Evolutionary conservation across 768 basidiomycete species (phyloP), one percentile per base, ranked within the genome.

Genomic region (Cystobasidium onofrii): DNA sequence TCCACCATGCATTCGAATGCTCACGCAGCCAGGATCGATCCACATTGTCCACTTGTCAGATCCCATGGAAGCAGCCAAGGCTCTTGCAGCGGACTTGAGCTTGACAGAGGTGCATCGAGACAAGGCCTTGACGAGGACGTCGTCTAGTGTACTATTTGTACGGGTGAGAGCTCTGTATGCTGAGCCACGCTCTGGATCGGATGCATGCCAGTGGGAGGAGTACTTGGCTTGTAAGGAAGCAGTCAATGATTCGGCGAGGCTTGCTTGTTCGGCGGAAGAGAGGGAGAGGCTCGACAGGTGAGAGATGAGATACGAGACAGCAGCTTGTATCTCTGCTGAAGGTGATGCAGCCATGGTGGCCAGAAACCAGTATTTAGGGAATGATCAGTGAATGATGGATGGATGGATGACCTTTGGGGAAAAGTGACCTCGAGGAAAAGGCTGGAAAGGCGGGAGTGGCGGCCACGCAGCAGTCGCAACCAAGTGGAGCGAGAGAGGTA

Each of bases 1-100:
- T 29, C 76, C 78, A 17, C 73, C 73, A 23, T 77, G 75, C 36
- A 78, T 44, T 1, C 78, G 60, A 12, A 77, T 73, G 31, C 70
- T 54, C 23, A 79, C 78, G 76, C 77, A 78, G 46, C 78, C 78
- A 0, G 78, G 78, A 71, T 79, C 78, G 50, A 79, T 75, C 78
- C 78, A 79, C 36, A 79, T 50, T 3, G 77, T 79, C 78, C 78
- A 77, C 12, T 75, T 55, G 20, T 75, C 75, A 36, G 36, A 41
- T 23, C 55, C 29, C 50, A 71, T 55, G 4, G 36, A 33, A 17
- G 25, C 15, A 27, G 29, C 41, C 12, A 71, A n/a, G 3, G 46
- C 43, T n/a, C 20, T 34, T 23, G 57, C 25, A 17, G 71, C 71
- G 39, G 39, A 23, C 18, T 54, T 7, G 17, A 29, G 27, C 33